These are phyloP conservation scores for Chaetomium tenue DNA, from an alignment of 495 filamentous ascomycete genomes.

Conservation along the genomic window DNA sequence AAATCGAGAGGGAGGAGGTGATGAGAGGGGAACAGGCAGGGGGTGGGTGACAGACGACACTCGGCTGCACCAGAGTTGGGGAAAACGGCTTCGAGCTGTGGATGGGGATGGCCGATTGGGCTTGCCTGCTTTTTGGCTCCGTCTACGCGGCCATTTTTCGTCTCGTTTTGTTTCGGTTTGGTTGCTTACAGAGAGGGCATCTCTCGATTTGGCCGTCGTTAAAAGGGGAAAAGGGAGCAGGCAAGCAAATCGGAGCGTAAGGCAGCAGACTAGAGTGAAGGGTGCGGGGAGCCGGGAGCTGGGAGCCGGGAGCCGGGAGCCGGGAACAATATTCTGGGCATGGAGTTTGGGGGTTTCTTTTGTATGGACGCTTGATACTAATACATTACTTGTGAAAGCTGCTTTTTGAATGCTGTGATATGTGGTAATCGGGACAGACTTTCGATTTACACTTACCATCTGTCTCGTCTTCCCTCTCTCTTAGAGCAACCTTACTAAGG, in stretches of 20 bases:
- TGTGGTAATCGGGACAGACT: background rate
- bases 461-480: too few relatives aligned
- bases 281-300: conserved; percentile 3
- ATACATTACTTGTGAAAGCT: conserved; percentile 13
- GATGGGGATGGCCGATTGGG: background rate
- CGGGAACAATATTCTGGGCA: conserved; percentile 24
- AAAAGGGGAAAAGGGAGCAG: background rate
- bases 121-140: background rate
- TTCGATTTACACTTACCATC: background rate
- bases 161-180: background rate
- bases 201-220: background rate
- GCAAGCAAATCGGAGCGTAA: conserved; percentile 5
- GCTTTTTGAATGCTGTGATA: background rate
- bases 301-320: background rate
- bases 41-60: background rate
- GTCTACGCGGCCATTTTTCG: background rate
- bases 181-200: background rate
- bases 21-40: background rate
- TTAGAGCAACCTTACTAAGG: too few relatives aligned
- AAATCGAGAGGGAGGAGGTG: background rate
- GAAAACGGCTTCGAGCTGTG: too few relatives aligned
- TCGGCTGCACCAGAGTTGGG: too few relatives aligned
- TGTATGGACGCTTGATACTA: conserved; percentile 17
- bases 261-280: conserved; percentile 6
- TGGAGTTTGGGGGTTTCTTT: conserved; percentile 30